Evolutionary conservation across 2,329 filamentous ascomycete genomes (phyloP).

Genomic region (Alternaria alternata): DNA sequence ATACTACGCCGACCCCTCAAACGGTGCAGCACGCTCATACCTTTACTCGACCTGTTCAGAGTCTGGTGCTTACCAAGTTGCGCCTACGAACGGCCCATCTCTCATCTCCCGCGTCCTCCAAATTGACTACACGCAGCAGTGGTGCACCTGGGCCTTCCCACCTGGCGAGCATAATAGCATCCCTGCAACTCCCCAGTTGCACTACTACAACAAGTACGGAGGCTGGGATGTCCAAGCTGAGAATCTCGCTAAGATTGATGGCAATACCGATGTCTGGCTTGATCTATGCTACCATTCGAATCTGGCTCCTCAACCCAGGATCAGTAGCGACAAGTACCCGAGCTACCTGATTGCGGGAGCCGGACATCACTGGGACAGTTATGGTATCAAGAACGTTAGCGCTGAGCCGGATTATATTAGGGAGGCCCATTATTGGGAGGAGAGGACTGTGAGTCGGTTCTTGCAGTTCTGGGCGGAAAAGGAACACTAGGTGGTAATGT

Average conservation of each 20-base stretch:
- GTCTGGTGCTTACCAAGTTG: conserved; percentile 60
- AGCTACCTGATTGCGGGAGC: conserved; percentile 60
- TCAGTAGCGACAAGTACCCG: conserved; percentile 56
- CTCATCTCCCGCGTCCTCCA: conserved; percentile 60
- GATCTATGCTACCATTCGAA: conserved; percentile 62
- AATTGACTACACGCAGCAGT: conserved; percentile 62
- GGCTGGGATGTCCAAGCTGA: conserved; percentile 57
- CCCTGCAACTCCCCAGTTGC: conserved; percentile 54
- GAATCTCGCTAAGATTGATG: conserved; percentile 62
- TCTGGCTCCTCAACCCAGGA: conserved; percentile 47
- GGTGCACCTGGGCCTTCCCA: conserved; percentile 64
- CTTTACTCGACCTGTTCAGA: conserved; percentile 61
- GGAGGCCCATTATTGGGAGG: conserved; percentile 61
- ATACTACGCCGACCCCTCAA: conserved; percentile 57
- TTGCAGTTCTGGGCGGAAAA: conserved; percentile 24
- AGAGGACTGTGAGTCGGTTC: conserved; percentile 55
- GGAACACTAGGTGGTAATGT: not conserved
- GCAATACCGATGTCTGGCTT: conserved; percentile 62
- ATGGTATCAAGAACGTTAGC: conserved; percentile 50
- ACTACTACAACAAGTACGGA: conserved; percentile 57
- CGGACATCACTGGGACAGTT: conserved; percentile 63
- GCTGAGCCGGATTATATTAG: conserved; percentile 62
- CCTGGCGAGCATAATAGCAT: conserved; percentile 56
- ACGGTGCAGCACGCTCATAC: conserved; percentile 56
- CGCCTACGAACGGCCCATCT: conserved; percentile 54